phyloP scores from a whole-genome alignment of 768 basidiomycete genomes.

The Calocera viscosa region DNA sequence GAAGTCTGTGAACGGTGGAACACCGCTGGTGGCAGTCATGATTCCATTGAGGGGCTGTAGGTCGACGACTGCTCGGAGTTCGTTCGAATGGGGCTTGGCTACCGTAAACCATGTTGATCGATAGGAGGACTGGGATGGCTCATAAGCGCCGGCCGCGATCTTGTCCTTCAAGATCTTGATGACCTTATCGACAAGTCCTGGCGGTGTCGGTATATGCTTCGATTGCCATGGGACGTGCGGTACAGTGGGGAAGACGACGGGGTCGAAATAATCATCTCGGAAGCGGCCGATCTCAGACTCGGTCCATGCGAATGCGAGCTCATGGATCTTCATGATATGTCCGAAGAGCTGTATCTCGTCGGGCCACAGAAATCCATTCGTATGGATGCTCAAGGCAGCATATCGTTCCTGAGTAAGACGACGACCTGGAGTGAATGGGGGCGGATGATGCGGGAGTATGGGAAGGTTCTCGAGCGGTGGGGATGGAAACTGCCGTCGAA shows the following conservation, averaged over 20 bases:
- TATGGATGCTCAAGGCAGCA: not conserved
- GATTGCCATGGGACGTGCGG: constrained; percentile 30
- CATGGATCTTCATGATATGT: constrained; percentile 21
- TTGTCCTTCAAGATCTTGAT: constrained; percentile 28
- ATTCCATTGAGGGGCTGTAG: constrained; percentile 32
- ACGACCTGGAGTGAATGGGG: not conserved
- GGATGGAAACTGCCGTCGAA: not conserved
- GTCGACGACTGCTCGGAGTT: constrained; percentile 29
- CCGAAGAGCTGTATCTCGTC: not conserved
- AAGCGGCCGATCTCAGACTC: constrained; percentile 13
- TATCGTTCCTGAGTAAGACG: not conserved
- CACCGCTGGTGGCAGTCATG: constrained; percentile 28
- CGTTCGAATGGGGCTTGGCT: constrained; percentile 29
- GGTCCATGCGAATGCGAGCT: constrained; percentile 13
- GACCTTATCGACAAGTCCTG: constrained; percentile 25
- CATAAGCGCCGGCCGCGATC: constrained; percentile 31
- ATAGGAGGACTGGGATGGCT: constrained; percentile 32
- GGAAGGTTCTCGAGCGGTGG: not conserved
- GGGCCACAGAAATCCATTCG: not conserved
- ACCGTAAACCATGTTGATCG: constrained; percentile 28
- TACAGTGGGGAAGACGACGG: constrained; percentile 28
- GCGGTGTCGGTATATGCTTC: constrained; percentile 27
- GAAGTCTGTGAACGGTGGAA: constrained; percentile 27
- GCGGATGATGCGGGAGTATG: not conserved
- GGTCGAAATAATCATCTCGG: constrained; percentile 22